A percentile compares a stretch with the other conserved stretches of the same genome.
phyloP scores from a whole-genome alignment of 2,329 filamentous ascomycete species.

The Thelonectria olida region DNA sequence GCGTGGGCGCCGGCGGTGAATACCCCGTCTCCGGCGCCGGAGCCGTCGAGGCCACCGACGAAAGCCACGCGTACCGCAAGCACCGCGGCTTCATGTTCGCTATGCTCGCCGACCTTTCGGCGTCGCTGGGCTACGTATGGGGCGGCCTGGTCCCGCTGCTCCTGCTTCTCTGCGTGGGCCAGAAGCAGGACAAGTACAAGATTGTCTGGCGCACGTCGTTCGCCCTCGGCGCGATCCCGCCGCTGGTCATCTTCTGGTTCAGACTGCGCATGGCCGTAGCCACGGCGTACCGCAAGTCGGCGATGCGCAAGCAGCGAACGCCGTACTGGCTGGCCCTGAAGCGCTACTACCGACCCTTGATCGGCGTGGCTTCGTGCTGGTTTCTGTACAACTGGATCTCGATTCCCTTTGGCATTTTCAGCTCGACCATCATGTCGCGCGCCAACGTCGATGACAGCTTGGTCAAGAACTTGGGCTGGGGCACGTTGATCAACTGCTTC shows the following conservation, averaged over 20 bases:
- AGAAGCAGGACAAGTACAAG: slow-evolving; percentile 50
- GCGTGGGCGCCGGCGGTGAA: slow-evolving; percentile 58
- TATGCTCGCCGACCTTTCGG: slow-evolving; percentile 61
- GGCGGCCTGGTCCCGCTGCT: slow-evolving; percentile 60
- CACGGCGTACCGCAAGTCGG: slow-evolving; percentile 56
- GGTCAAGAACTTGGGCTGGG: slow-evolving; percentile 54
- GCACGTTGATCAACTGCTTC: slow-evolving; percentile 60
- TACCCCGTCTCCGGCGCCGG: slow-evolving; percentile 62
- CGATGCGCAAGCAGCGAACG: slow-evolving; percentile 54
- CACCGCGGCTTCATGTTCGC: slow-evolving; percentile 65
- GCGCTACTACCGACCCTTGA: slow-evolving; percentile 58
- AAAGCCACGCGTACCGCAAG: slow-evolving; percentile 53
- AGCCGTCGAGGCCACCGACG: slow-evolving; percentile 62
- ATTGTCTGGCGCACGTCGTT: slow-evolving; percentile 62
- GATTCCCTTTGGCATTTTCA: slow-evolving; percentile 64
- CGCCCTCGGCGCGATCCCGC: slow-evolving; percentile 59
- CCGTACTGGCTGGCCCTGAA: slow-evolving; percentile 59
- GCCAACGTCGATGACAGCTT: slow-evolving; percentile 52
- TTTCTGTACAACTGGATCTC: slow-evolving; percentile 65
- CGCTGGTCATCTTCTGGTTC: slow-evolving; percentile 62
- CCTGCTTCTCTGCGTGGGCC: slow-evolving; percentile 58
- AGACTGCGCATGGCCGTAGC: slow-evolving; percentile 61
- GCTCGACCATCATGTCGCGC: slow-evolving; percentile 59
- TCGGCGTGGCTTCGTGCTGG: slow-evolving; percentile 59
- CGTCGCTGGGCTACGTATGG: slow-evolving; percentile 60